Evolutionary conservation across 352 stramenopile species (phyloP), one percentile per base, ranked within the genome.

Genomic region (Lagenidium giganteum): DNA sequence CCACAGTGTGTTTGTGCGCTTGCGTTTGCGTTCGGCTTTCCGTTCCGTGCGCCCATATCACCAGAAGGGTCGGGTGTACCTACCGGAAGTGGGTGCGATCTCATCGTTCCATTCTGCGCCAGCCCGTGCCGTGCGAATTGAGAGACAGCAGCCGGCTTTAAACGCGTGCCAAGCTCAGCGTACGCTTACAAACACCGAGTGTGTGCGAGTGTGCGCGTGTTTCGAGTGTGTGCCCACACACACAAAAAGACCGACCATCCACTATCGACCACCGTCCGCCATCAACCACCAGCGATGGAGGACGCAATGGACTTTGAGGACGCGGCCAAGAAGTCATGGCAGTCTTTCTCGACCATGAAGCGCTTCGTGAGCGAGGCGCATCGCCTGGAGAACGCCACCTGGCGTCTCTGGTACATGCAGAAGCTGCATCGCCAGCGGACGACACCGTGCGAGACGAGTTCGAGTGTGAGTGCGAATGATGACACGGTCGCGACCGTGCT

Each of bases 301-400:
- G 65, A 70, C 18, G 58, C 67, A 17, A 50, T 48, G 16, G 68
- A 67, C 62, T 86, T 88, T 43, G 76, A 88, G 42, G 57, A 77
- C 23, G 66, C 72, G 7, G 76, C 73, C 37, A 86, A 86, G 57
- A 81, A 89, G 72, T 87, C 75, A 17, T 93, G 81, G 81, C 81
- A 93, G 65, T 87, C 72, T 30, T 90, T 93, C 60, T 88, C 71
- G 35, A 93, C 81, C 40, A 87, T 93, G 77, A 78, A 77, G 58
- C 76, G 79, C 51, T 93, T 93, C 51, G 69, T 93, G 54, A 72
- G 70, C 56, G 82, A 93, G 52, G 78, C 77, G 26, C 68, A 64
- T 23, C 76, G 82, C 4, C 59, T 93, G 9, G 76, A 93, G 61
- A 92, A 92, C 66, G 77, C 79, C 8, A 90, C 71, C 45, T 93